These are phyloP conservation scores for Tylopilus vinaceipallidus DNA, from an alignment of 768 basidiomycete genomes.

Conservation along the genomic window DNA sequence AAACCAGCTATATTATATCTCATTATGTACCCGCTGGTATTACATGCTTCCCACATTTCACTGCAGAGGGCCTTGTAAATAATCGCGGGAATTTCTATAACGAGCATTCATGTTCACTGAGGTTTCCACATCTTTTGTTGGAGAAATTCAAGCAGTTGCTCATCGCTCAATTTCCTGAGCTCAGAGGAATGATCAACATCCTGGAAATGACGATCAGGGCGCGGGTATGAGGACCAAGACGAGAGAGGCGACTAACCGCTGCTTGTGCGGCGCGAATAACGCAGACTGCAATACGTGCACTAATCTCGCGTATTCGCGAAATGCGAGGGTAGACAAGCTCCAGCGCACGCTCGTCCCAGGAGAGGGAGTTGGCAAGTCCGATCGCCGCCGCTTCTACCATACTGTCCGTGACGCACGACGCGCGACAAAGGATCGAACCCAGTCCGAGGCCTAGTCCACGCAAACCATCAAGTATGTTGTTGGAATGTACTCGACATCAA, in stretches of 20 bases:
- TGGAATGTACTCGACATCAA: not conserved
- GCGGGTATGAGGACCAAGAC: conserved; percentile 17
- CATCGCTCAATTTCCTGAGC: conserved; percentile 57
- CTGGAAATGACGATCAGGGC: conserved; percentile 30
- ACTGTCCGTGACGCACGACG: conserved; percentile 67
- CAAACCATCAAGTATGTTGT: conserved; percentile 2
- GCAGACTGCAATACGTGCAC: conserved; percentile 63
- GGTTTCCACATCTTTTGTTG: conserved; percentile 75
- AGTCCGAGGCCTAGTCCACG: conserved; percentile 47
- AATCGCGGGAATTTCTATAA: not conserved
- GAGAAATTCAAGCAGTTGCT: conserved; percentile 52
- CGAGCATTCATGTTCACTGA: conserved; percentile 8
- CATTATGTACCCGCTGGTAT: not conserved
- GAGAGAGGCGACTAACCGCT: conserved; percentile 46
- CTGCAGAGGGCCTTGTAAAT: not conserved
- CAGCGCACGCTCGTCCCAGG: conserved; percentile 57
- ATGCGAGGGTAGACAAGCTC: conserved; percentile 83
- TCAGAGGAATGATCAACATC: conserved; percentile 52
- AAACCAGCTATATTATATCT: not conserved
- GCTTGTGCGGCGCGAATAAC: conserved; percentile 83
- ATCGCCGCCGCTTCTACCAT: conserved; percentile 90
- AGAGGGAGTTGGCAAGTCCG: conserved; percentile 75
- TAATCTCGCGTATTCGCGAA: conserved; percentile 84
- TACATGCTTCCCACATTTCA: conserved; percentile 9
- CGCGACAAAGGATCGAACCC: conserved; percentile 70